Percentiles rank a stretch among this genome's conserved stretches.
Evolutionary conservation across 2,329 filamentous ascomycete genomes (phyloP).

Genomic region (Clonostachys rhizophaga): DNA sequence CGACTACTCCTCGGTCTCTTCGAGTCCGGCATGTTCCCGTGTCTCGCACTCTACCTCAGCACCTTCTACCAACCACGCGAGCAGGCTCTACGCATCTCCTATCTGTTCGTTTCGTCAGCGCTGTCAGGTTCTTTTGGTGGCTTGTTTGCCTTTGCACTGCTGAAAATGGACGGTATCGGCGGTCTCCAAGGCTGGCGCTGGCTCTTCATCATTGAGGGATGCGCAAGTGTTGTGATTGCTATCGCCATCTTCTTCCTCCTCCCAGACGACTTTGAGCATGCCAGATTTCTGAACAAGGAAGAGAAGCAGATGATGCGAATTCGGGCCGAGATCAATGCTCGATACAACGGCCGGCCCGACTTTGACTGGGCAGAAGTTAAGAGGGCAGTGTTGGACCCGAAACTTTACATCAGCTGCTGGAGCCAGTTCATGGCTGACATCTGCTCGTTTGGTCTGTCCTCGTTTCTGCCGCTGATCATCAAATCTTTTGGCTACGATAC

Average conservation of each 20-base stretch:
- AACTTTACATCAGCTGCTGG: constrained; percentile 22
- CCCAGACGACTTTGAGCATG: constrained; percentile 75
- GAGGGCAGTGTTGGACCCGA: constrained; percentile 6
- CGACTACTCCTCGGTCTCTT: constrained; percentile 68
- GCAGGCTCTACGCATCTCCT: constrained; percentile 73
- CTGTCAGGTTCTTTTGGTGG: constrained; percentile 75
- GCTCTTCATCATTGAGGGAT: constrained; percentile 68
- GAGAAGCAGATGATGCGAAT: constrained; percentile 10
- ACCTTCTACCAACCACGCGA: constrained; percentile 81
- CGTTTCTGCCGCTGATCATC: constrained; percentile 24
- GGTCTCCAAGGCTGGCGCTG: constrained; percentile 55
- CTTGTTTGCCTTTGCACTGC: constrained; percentile 67
- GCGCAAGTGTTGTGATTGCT: constrained; percentile 65
- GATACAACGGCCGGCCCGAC: constrained; percentile 6
- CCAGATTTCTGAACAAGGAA: constrained; percentile 54
- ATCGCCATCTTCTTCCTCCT: constrained; percentile 71
- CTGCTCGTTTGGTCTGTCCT: constrained; percentile 18
- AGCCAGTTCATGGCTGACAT: constrained; percentile 17
- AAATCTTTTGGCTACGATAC: constrained; percentile 19
- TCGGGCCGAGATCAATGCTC: constrained; percentile 6
- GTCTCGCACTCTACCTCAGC: constrained; percentile 74
- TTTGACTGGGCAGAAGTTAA: constrained; percentile 9
- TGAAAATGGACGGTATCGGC: constrained; percentile 61
- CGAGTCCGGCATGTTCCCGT: constrained; percentile 73
- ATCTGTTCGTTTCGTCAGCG: constrained; percentile 81